A percentile compares a stretch with the other conserved stretches of the same genome.
phyloP scores from a whole-genome alignment of 2,329 filamentous ascomycete species.

The Exophiala oligosperma region DNA sequence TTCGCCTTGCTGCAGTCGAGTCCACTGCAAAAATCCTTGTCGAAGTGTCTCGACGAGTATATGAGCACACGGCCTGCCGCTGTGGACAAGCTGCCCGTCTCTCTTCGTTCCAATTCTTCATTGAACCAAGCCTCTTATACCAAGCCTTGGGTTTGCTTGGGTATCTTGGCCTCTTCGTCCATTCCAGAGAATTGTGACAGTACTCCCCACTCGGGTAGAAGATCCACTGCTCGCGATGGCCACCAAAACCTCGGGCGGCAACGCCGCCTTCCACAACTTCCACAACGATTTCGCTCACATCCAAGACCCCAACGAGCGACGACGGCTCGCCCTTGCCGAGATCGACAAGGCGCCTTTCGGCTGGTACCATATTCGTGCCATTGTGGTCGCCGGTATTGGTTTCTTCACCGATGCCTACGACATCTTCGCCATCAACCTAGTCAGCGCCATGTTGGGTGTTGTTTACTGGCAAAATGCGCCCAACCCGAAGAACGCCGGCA shows the following conservation, averaged over 20 bases:
- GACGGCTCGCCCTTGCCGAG: constrained; percentile 75
- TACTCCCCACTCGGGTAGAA: neutral
- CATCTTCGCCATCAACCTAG: constrained; percentile 74
- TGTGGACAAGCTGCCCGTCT: neutral
- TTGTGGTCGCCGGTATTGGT: constrained; percentile 76
- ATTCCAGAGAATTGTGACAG: too few species aligned
- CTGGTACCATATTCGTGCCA: constrained; percentile 79
- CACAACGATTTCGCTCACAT: constrained; percentile 69
- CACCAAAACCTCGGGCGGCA: constrained; percentile 26
- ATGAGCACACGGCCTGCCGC: constrained; percentile 11
- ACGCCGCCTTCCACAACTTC: constrained; percentile 71
- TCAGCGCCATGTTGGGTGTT: constrained; percentile 74
- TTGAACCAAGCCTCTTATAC: constrained; percentile 4
- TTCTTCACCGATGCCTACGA: constrained; percentile 89
- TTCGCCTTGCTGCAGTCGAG: neutral
- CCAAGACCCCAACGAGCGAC: constrained; percentile 71
- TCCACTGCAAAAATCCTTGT: neutral
- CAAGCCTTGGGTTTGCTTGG: constrained; percentile 9
- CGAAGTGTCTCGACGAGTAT: constrained; percentile 11
- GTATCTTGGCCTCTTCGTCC: constrained; percentile 6
- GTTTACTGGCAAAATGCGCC: constrained; percentile 68
- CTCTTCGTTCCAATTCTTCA: constrained; percentile 1
- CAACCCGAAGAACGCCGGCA: constrained; percentile 36
- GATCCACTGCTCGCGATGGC: constrained; percentile 12
- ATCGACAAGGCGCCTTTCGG: constrained; percentile 35